A percentile compares a stretch with the other conserved stretches of the same genome.
Conservation (phyloP, 331 rosid species). For the Ulmus americana region DNA sequence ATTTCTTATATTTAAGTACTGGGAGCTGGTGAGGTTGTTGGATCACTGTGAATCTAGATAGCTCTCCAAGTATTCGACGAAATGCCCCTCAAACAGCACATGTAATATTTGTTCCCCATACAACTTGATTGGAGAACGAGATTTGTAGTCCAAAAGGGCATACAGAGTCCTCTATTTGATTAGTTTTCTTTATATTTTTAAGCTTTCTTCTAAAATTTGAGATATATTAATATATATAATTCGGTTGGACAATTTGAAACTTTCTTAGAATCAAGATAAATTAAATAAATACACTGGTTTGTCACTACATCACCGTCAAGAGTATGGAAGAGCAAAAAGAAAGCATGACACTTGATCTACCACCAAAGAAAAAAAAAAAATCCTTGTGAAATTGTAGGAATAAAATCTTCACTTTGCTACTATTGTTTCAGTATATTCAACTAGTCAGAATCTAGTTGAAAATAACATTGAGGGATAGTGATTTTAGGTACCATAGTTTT, state of each 20-base stretch:
- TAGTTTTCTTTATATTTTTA: neutral
- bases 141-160: neutral
- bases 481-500: too few relatives aligned
- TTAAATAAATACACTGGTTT: neutral
- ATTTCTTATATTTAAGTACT: neutral
- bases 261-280: neutral
- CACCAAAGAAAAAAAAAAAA: neutral
- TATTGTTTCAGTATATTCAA: neutral
- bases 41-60: neutral
- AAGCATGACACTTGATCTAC: slow-evolving; percentile 17
- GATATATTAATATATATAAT: neutral
- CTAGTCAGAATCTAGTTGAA: slow-evolving; percentile 11
- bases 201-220: neutral
- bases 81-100: neutral
- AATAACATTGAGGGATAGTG: neutral
- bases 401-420: neutral
- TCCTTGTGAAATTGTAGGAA: too few relatives aligned
- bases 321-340: slow-evolving; percentile 4
- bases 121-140: neutral
- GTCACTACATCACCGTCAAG: slow-evolving; percentile 8
- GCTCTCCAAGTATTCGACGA: neutral
- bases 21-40: neutral
- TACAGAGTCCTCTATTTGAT: neutral
- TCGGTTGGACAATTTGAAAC: neutral
- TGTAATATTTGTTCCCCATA: neutral